A percentile compares a stretch with the other conserved stretches of the same genome.
Conservation (phyloP, 1,139 yeast species). For the Candida sp. region DNA sequence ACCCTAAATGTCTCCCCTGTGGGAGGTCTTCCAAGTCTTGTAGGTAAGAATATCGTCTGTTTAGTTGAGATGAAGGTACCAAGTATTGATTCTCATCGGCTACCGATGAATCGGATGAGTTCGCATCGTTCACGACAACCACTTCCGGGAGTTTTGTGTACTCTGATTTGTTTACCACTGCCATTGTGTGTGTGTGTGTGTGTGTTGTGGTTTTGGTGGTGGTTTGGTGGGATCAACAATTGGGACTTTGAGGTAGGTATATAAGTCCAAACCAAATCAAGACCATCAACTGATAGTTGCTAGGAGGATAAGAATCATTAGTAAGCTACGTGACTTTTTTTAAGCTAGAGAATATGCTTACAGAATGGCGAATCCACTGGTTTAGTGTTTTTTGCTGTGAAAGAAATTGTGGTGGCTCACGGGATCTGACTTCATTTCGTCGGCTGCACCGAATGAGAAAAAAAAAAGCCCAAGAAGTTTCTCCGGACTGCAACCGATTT, state of each 20-base stretch:
- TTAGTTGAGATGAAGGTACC: constrained; percentile 3
- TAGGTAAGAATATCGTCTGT: constrained; percentile 17
- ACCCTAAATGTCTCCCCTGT: constrained; percentile 75
- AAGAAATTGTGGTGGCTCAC: constrained; percentile 1
- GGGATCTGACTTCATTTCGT: background rate
- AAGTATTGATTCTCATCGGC: constrained; percentile 5
- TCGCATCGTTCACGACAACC: background rate
- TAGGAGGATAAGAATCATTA: background rate
- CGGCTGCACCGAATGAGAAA: background rate
- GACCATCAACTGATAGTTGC: background rate
- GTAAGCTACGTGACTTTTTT: background rate
- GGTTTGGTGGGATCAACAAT: background rate
- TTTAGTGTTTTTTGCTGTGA: background rate
- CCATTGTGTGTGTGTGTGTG: too few relatives aligned
- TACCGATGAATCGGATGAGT: background rate
- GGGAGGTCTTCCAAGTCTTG: constrained; percentile 60
- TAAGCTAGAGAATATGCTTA: background rate
- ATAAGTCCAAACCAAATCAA: too few relatives aligned
- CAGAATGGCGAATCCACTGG: background rate
- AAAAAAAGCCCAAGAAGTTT: background rate
- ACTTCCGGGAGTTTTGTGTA: constrained; percentile 8
- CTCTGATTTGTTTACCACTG: constrained; percentile 13
- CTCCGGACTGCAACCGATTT: background rate
- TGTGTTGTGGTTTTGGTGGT: too few relatives aligned
- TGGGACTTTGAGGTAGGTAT: background rate